Evolutionary conservation across 2,329 filamentous ascomycete genomes (phyloP), one percentile per base, ranked within the genome.

Genomic region (Pseudogymnoascus sp.): DNA sequence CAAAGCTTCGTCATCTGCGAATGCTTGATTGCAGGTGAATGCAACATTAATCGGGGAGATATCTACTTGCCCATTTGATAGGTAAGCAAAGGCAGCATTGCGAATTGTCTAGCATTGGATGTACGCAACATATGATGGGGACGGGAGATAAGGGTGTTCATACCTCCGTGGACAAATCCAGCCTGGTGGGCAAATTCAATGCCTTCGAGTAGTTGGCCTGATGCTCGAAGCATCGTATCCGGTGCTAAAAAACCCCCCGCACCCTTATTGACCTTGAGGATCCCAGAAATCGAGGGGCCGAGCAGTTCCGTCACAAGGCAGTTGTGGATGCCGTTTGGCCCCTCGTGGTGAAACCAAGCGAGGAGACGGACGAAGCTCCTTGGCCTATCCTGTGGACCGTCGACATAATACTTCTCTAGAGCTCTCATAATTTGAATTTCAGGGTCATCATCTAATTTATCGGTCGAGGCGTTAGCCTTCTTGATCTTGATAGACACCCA

Each of bases 271-370:
- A 25, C 22, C 22, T 14, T 2, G 12, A 45, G 3, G n/a, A 23
- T 14, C 4, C 2, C 5, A 7, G 22, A 6, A 25, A 45, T 14
- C 5, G 22, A 52, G n/a, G 42, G 42, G 2, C 42, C 23, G 4
- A 52, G 42, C 2, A 52, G 67, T 45, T 78, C 73, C 52, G 75
- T 72, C 5, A 80, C 74, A 0, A 80, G 67, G 66, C 78, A 81
- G 16, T 72, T 66, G 65, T 81, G 78, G 3, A 38, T 70, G 7
- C 78, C 77, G 67, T 81, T 81, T 9, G 77, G 77, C 8, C 79
- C 77, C 1, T 66, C 45, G 42, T 76, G 59, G 4, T 73, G 42
- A 38, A 80, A 80, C 30, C 69, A 28, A 64, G 77, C 73, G 28
- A 75, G 62, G 16, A 78, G 55, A 16, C 64, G 69, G 39, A 76